Evolutionary conservation across 2,329 filamentous ascomycete species (phyloP), one percentile per base, ranked within the genome.

Genomic region (Alternaria sp.): DNA sequence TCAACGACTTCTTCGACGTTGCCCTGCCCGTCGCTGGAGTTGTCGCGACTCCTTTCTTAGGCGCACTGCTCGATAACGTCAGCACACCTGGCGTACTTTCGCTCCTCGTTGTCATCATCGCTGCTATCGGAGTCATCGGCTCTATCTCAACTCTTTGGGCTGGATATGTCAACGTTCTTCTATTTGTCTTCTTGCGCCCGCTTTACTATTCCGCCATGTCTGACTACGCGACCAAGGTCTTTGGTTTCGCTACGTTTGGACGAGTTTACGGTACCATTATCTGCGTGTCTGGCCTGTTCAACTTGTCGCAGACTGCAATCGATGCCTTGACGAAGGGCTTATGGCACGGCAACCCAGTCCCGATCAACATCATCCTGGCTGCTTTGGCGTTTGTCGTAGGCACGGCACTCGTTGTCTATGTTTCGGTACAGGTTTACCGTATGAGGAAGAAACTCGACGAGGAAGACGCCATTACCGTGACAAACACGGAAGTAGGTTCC

Each of bases 201-300:
- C 90, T 97, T 26, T 97, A 96, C 81, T 97, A 97, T 81, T 96
- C 93, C 0, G 90, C 93, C 9, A 92, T 97, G 70, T 94, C 90
- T 44, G 93, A 97, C 81, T 97, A 96, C 76, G 88, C 88, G 25
- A 92, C 92, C 63, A 97, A 97, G 79, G 93, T 97, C 21, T 97
- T 97, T 76, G 93, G 93, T 6, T 96, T 97, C 80, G 78, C 89
- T 60, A 97, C 93, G 0, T 97, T 97, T 73, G 93, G 93, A 26
- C 96, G 91, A 49, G 92, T 97, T 8, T 97, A 97, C 78, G 93
- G 93, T 5, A 86, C 93, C 26, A 91, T 96, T 66, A 96, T 97
- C 70, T 96, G 92, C 80, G 81, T 95, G 5, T 90, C 93, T 0
- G 93, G 93, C 0, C 77, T 97, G 2, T 85, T 93, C 74, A 96